These are phyloP conservation scores for Leptomonas pyrrhocoris DNA, from an alignment of 208 protist species.

Conservation along the genomic window DNA sequence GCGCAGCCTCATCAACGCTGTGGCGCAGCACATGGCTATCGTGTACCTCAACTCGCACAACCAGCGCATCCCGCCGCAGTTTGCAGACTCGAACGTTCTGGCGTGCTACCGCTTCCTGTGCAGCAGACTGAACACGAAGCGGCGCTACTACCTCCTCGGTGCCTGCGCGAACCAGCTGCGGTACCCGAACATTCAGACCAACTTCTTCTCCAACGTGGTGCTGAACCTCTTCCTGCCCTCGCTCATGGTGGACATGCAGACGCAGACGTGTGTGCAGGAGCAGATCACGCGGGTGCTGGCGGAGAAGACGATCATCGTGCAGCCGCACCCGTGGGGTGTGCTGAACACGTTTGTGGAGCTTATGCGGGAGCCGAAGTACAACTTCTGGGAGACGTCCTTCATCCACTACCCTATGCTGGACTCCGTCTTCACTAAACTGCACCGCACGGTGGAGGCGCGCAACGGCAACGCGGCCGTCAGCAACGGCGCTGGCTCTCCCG, in stretches of 20 bases:
- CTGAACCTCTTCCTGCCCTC: constrained; percentile 96
- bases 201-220: constrained; percentile 98
- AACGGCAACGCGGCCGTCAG: constrained; percentile 34
- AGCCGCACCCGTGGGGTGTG: constrained; percentile 99
- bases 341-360: constrained; percentile 99
- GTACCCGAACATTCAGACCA: constrained; percentile 99
- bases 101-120: constrained; percentile 95
- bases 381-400: constrained; percentile 96
- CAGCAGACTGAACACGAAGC: constrained; percentile 91
- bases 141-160: constrained; percentile 97
- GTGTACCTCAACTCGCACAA: constrained; percentile 52
- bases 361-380: constrained; percentile 95
- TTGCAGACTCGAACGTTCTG: constrained; percentile 87
- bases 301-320: constrained; percentile 97
- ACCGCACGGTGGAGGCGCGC: constrained; percentile 59
- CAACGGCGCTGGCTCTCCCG: constrained; percentile 23
- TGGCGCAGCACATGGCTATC: constrained; percentile 97
- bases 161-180: constrained; percentile 98
- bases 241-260: constrained; percentile 45
- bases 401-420: constrained; percentile 82
- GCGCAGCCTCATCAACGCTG: constrained; percentile 94
- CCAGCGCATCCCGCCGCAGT: constrained; percentile 34
- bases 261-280: constrained; percentile 95
- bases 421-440: constrained; percentile 95
- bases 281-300: constrained; percentile 96